Percentiles rank a stretch among this genome's conserved stretches.
phyloP scores from a whole-genome alignment of 805 yeast species.

The Candida dendrica region DNA sequence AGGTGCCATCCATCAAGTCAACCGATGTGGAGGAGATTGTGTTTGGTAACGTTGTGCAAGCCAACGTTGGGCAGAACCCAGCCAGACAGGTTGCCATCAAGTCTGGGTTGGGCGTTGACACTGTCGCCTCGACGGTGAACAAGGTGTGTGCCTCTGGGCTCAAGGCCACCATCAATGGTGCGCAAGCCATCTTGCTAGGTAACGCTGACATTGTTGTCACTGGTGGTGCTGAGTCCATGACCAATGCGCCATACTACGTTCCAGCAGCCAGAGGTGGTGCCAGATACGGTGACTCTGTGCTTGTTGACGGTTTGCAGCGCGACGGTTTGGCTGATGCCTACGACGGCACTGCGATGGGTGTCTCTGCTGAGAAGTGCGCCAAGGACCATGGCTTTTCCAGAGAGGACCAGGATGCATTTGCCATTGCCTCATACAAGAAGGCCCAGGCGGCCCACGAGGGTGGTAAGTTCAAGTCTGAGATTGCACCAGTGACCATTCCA shows the following conservation, averaged over 20 bases:
- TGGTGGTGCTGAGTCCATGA: slow-evolving; percentile 98
- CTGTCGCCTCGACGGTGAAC: slow-evolving; percentile 86
- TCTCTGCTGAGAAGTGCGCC: slow-evolving; percentile 96
- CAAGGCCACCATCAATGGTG: slow-evolving; percentile 85
- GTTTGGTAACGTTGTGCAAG: slow-evolving; percentile 89
- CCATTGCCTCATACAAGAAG: slow-evolving; percentile 76
- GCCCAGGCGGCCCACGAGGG: slow-evolving; percentile 74
- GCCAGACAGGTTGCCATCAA: slow-evolving; percentile 95
- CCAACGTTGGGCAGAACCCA: slow-evolving; percentile 94
- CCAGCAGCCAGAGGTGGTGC: slow-evolving; percentile 84
- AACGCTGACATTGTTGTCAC: slow-evolving; percentile 88
- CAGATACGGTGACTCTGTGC: slow-evolving; percentile 73
- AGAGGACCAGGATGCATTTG: slow-evolving; percentile 85
- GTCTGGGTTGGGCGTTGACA: slow-evolving; percentile 75
- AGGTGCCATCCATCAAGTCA: slow-evolving; percentile 75
- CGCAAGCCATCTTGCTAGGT: slow-evolving; percentile 85
- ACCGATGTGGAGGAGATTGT: slow-evolving; percentile 80
- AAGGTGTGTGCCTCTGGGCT: slow-evolving; percentile 97
- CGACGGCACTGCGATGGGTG: slow-evolving; percentile 87
- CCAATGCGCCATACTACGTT: slow-evolving; percentile 88
- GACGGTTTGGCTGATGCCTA: slow-evolving; percentile 95
- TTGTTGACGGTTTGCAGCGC: slow-evolving; percentile 84
- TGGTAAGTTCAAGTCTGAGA: slow-evolving; percentile 79
- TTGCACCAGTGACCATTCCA: slow-evolving; percentile 81
- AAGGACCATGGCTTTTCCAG: slow-evolving; percentile 69